A percentile compares a stretch with the other conserved stretches of the same genome.
Conservation (phyloP, 768 basidiomycete species). For the Galerina marginata region DNA sequence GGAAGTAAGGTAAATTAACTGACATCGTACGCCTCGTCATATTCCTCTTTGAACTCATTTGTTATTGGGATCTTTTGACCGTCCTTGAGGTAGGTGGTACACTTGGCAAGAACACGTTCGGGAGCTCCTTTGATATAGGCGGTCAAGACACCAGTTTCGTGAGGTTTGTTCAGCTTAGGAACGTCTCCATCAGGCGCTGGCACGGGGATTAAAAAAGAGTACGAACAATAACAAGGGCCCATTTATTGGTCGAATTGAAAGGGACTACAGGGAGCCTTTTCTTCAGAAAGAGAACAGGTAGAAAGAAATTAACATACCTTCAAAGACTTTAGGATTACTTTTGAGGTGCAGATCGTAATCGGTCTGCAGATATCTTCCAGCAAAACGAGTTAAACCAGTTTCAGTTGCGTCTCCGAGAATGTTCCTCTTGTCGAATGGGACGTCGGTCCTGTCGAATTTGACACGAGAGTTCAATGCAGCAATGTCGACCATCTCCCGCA, state of each 20-base stretch:
- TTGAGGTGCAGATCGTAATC: constrained; percentile 62
- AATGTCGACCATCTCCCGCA: constrained; percentile 69
- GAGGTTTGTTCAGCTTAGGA: constrained; percentile 58
- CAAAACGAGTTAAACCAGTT: constrained; percentile 73
- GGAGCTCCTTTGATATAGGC: constrained; percentile 74
- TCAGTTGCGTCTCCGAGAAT: constrained; percentile 80
- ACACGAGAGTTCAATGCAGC: constrained; percentile 70
- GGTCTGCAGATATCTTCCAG: constrained; percentile 53
- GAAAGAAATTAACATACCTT: constrained; percentile 37
- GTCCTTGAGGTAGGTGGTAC: constrained; percentile 62
- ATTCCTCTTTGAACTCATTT: constrained; percentile 56
- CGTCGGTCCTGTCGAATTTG: constrained; percentile 69
- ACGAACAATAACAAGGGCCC: constrained; percentile 71
- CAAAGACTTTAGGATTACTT: constrained; percentile 64
- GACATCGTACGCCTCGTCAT: constrained; percentile 69
- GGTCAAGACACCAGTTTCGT: constrained; percentile 51
- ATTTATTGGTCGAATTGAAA: constrained; percentile 77
- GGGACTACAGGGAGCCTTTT: constrained; percentile 45
- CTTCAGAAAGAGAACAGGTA: background rate
- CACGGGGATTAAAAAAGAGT: background rate
- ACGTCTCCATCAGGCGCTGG: constrained; percentile 1
- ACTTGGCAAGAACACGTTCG: constrained; percentile 70
- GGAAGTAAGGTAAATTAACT: constrained; percentile 14
- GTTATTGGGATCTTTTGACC: constrained; percentile 53
- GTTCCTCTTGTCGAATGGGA: constrained; percentile 63